A percentile compares a stretch with the other conserved stretches of the same genome.
phyloP scores from a whole-genome alignment of 345 rosid genomes.

The Syzygium grande region DNA sequence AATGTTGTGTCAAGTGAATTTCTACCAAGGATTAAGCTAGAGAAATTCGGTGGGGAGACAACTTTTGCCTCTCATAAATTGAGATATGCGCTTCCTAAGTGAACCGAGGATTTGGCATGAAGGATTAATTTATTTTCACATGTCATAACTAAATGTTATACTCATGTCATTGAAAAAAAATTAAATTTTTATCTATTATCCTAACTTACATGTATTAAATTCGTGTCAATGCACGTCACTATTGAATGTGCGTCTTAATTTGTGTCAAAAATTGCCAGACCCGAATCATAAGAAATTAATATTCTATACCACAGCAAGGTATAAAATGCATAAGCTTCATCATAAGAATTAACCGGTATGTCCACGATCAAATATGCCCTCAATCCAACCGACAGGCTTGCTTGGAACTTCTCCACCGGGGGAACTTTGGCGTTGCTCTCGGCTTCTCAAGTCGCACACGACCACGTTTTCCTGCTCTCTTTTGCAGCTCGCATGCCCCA shows the following conservation, averaged over 20 bases:
- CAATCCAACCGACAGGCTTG: not conserved
- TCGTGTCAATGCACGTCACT: not conserved
- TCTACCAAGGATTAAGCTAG: not conserved
- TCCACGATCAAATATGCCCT: not conserved
- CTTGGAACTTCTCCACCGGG: not conserved
- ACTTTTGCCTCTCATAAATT: rapidly evolving
- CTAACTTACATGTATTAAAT: not conserved
- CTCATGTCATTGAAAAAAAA: not conserved
- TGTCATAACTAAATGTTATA: not conserved
- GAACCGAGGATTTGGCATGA: not conserved
- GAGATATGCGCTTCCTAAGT: not conserved
- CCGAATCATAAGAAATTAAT: no score
- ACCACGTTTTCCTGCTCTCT: not conserved
- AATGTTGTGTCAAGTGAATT: not conserved
- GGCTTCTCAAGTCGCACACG: not conserved
- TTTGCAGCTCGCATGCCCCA: not conserved
- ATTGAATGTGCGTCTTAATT: no score
- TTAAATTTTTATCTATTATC: not conserved
- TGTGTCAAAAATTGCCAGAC: not conserved
- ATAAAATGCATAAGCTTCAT: no score
- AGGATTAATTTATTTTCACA: not conserved
- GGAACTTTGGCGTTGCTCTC: not conserved
- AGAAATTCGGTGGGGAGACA: rapidly evolving
- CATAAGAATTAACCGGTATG: not conserved
- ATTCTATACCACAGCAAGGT: no score